phyloP scores from a whole-genome alignment of 257 asterid species.

The Forsythia suspensa region DNA sequence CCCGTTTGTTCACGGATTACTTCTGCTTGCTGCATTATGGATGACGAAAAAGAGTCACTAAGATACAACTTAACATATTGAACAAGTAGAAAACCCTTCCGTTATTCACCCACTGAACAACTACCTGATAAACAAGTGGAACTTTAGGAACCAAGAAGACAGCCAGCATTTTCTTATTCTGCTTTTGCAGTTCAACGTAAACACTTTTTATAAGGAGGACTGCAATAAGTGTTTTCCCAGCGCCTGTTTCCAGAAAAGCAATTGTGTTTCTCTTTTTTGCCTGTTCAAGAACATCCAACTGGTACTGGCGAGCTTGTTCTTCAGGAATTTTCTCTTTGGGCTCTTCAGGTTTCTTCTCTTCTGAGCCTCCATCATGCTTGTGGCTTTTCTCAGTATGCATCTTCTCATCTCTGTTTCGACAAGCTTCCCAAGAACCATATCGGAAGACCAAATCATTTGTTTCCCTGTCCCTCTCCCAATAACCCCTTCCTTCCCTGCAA shows the following conservation, averaged over 20 bases:
- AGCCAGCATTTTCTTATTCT: constrained; percentile 82
- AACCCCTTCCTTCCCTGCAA: constrained; percentile 68
- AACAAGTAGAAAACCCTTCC: constrained; percentile 9
- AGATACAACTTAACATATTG: constrained; percentile 20
- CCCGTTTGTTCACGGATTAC: constrained; percentile 92
- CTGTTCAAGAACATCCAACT: constrained; percentile 97
- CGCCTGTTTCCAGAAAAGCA: constrained; percentile 98
- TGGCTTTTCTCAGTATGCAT: constrained; percentile 35
- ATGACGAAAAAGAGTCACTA: constrained; percentile 3
- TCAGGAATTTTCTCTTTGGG: constrained; percentile 63
- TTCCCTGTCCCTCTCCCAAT: constrained; percentile 90
- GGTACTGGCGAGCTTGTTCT: constrained; percentile 94
- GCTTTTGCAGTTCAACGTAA: constrained; percentile 58
- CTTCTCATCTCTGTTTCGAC: constrained; percentile 54
- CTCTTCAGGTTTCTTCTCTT: constrained; percentile 54
- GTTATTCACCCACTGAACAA: constrained; percentile 11
- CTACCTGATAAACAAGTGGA: constrained; percentile 98
- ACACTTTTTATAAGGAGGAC: constrained; percentile 87
- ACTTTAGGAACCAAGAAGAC: constrained; percentile 98
- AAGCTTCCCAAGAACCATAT: constrained; percentile 79
- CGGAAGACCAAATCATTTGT: constrained; percentile 78
- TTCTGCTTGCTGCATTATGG: constrained; percentile 89
- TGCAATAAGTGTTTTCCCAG: constrained; percentile 95
- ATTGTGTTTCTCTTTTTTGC: constrained; percentile 88
- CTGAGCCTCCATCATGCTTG: constrained; percentile 35